Base-by-base conservation (phyloP, 176 grass and related monocot genomes). In the Areca catechu region DNA sequence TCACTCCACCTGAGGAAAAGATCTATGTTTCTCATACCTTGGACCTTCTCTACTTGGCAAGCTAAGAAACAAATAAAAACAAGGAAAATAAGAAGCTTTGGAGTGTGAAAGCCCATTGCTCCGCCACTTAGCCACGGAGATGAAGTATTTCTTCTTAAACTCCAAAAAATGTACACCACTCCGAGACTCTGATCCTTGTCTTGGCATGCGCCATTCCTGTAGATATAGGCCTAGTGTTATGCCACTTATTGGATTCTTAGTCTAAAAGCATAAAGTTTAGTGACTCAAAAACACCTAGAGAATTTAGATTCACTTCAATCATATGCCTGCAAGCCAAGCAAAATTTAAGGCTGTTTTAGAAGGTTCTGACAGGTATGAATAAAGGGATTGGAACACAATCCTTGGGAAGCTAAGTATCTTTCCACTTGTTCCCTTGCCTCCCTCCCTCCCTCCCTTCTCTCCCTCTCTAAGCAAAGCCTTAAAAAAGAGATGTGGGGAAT, bases 61-160 rank as follows among this genome's bases (percentile, higher is more conserved):
- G 56, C 22, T 64, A 90, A 58, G 19, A 80, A 19, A 73, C 61
- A 63, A 47, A 89, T 56, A 59, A 77, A 89, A 16, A 89, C 43
- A 74, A 89, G 58, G 71, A 75, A 22, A 6, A 69, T 15, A 10
- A 71, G 64, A 25, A 84, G 49, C 37, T 60, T 81, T 48, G 53
- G 66, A 23, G 69, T 72, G 68, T 49, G 25, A 34, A 77, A 20
- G 43, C 52, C 71, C 80, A 80, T 89, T 37, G 69, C 54, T 50
- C 19, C 55, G 29, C 68, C 22, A 7, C 17, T 57, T 59, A 29
- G 56, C 55, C 50, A 53, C 15, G 20, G 22, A 29, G 29, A 47
- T 0, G 34, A 12, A 43, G 34, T 43, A 43, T 43, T 43, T 43
- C 34, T 43, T 43, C 34, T 14, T 43, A 43, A 0, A 43, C 34